phyloP scores from a whole-genome alignment of 2,329 filamentous ascomycete genomes.

The Arachnomyces sp. region DNA sequence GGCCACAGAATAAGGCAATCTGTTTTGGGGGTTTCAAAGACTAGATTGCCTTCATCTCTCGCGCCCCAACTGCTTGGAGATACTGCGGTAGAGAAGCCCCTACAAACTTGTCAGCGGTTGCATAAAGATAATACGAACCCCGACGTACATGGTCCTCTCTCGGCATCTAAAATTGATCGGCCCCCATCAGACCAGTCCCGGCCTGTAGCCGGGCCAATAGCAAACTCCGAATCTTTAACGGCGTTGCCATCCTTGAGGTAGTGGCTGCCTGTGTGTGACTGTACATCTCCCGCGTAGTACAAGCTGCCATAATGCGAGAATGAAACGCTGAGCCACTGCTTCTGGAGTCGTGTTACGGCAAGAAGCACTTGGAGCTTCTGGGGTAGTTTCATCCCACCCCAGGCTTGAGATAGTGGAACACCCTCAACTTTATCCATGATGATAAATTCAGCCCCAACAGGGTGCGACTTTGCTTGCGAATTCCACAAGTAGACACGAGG shows the following conservation, averaged over 20 bases:
- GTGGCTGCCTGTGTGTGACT: conserved; percentile 13
- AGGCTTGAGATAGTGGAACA: conserved; percentile 19
- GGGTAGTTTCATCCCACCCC: conserved; percentile 16
- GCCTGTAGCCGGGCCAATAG: conserved; percentile 20
- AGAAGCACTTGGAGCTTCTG: conserved; percentile 21
- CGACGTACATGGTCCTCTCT: conserved; percentile 23
- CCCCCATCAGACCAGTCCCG: conserved; percentile 22
- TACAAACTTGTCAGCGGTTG: conserved; percentile 14
- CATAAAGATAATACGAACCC: conserved; percentile 6
- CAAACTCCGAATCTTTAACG: conserved; percentile 17
- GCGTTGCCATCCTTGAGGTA: conserved; percentile 17
- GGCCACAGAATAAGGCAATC: conserved; percentile 22
- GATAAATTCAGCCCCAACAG: conserved; percentile 28
- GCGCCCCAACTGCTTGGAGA: conserved; percentile 18
- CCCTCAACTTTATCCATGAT: conserved; percentile 18
- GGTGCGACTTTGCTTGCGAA: conserved; percentile 16
- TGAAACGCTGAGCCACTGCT: conserved; percentile 20
- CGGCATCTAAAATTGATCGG: conserved; percentile 17
- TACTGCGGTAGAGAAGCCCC: conserved; percentile 19
- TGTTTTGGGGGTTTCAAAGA: conserved; percentile 18
- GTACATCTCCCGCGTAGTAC: conserved; percentile 19
- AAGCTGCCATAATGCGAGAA: conserved; percentile 24
- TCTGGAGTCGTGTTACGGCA: conserved; percentile 20
- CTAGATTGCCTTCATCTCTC: conserved; percentile 19
- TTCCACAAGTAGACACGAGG: conserved; percentile 7